Evolutionary conservation across 2,329 filamentous ascomycete genomes (phyloP).

Genomic region (Diaporthe vexans): DNA sequence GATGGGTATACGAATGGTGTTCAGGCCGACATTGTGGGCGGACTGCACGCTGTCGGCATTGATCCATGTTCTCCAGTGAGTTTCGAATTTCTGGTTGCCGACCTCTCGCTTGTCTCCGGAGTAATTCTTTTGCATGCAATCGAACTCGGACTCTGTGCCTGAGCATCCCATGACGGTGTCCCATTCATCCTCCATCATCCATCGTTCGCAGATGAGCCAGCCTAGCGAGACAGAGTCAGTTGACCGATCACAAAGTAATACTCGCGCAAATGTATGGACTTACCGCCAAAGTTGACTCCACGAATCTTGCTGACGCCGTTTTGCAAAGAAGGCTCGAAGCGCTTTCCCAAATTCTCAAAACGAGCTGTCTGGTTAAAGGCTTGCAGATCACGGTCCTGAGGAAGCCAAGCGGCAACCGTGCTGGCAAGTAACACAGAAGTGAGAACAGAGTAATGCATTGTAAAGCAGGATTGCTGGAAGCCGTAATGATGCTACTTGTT

Average conservation of each 20-base stretch:
- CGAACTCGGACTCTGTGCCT: constrained; percentile 63
- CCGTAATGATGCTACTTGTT: not conserved
- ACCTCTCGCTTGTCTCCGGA: constrained; percentile 58
- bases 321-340: not conserved
- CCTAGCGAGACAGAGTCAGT: not conserved
- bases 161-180: constrained; percentile 60
- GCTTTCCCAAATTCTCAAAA: not conserved
- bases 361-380: constrained; percentile 4
- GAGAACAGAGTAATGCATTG: not conserved
- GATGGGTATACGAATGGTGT: constrained; percentile 67
- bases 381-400: constrained; percentile 2
- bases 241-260: not conserved
- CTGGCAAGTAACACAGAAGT: not conserved
- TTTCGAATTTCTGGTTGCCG: constrained; percentile 55
- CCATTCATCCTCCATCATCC: constrained; percentile 64
- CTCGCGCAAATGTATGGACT: constrained; percentile 59
- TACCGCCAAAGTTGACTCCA: constrained; percentile 67
- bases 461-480: not conserved
- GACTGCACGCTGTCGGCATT: constrained; percentile 61
- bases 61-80: constrained; percentile 66
- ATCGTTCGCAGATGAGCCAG: constrained; percentile 55
- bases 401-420: not conserved
- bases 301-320: constrained; percentile 57
- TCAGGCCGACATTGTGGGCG: constrained; percentile 65
- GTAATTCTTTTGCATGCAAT: constrained; percentile 59